phyloP scores from a whole-genome alignment of 306 rosid species.

The Lupinus albus region DNA sequence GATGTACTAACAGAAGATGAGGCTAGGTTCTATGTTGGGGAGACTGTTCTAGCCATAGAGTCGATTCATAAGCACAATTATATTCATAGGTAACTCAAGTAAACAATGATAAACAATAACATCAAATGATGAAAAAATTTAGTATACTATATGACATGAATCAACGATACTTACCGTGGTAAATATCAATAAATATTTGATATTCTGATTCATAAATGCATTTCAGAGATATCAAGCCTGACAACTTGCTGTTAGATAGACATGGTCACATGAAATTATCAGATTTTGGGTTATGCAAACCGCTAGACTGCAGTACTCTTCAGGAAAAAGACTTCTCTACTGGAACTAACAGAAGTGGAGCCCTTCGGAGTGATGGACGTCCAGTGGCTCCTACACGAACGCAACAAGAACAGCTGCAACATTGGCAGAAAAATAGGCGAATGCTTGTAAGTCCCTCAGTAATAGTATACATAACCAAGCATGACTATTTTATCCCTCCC shows the following conservation, averaged over 20 bases:
- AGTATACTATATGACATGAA: slow-evolving; percentile 13
- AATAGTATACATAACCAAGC: slow-evolving; percentile 32
- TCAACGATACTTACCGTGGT: slow-evolving; percentile 10
- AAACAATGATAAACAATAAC: neutral
- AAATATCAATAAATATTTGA: slow-evolving; percentile 31
- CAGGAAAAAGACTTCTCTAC: slow-evolving; percentile 88
- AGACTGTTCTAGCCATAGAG: slow-evolving; percentile 88
- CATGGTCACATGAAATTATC: slow-evolving; percentile 86
- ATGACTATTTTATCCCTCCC: slow-evolving; percentile 34
- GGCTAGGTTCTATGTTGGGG: slow-evolving; percentile 83
- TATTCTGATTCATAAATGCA: slow-evolving; percentile 32
- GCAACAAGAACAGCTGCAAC: slow-evolving; percentile 78
- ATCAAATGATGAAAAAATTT: neutral
- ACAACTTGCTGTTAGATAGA: slow-evolving; percentile 77
- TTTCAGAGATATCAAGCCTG: slow-evolving; percentile 90
- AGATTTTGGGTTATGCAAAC: slow-evolving; percentile 90
- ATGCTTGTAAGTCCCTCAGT: slow-evolving; percentile 60
- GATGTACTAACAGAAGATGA: slow-evolving; percentile 78
- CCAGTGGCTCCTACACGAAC: slow-evolving; percentile 54
- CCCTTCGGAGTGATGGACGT: slow-evolving; percentile 86
- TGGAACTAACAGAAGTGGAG: slow-evolving; percentile 80
- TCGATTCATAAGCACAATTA: slow-evolving; percentile 88
- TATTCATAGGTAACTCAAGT: slow-evolving; percentile 70
- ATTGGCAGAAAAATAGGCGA: slow-evolving; percentile 86
- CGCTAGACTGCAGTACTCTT: slow-evolving; percentile 73